phyloP scores from a whole-genome alignment of 2,329 filamentous ascomycete genomes.

The Akanthomyces lecanii region DNA sequence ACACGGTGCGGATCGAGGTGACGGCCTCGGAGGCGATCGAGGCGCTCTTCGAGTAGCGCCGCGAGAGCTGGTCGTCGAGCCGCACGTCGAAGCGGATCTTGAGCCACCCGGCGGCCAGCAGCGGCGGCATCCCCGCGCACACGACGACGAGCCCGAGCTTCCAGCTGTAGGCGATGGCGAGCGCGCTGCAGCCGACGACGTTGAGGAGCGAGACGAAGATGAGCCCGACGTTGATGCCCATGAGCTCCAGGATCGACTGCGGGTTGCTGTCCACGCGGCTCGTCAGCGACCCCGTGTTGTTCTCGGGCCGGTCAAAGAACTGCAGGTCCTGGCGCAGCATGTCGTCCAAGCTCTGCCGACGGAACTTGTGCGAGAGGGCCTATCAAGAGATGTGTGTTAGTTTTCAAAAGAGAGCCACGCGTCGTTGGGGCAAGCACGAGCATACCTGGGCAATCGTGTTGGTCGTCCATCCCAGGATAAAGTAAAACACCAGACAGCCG shows the following conservation, averaged over 20 bases:
- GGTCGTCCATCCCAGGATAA: conserved; percentile 32
- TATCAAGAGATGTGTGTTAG: neutral
- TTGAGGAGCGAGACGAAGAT: conserved; percentile 40
- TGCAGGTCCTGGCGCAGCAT: conserved; percentile 38
- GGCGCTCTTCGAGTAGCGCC: conserved; percentile 37
- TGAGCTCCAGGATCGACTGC: conserved; percentile 42
- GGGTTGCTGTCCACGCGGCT: conserved; percentile 30
- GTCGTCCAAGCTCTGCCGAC: conserved; percentile 27
- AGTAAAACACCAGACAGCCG: conserved; percentile 43
- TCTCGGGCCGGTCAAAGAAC: conserved; percentile 33
- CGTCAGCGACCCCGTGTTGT: conserved; percentile 32
- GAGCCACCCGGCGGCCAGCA: conserved; percentile 37
- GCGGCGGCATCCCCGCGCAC: conserved; percentile 37
- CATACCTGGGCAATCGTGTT: conserved; percentile 31
- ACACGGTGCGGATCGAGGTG: conserved; percentile 41
- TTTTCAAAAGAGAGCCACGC: neutral
- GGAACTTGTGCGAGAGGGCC: conserved; percentile 25
- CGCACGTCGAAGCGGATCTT: conserved; percentile 41
- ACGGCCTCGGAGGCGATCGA: conserved; percentile 44
- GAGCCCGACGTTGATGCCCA: conserved; percentile 39
- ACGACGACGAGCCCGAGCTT: conserved; percentile 42
- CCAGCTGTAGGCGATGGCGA: conserved; percentile 41
- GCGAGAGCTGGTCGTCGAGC: conserved; percentile 34
- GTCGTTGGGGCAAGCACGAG: too few species aligned
- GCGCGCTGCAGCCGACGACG: conserved; percentile 34